Conservation (phyloP, 108 stramenopile genomes). For the Stephanodiscus triporus region DNA sequence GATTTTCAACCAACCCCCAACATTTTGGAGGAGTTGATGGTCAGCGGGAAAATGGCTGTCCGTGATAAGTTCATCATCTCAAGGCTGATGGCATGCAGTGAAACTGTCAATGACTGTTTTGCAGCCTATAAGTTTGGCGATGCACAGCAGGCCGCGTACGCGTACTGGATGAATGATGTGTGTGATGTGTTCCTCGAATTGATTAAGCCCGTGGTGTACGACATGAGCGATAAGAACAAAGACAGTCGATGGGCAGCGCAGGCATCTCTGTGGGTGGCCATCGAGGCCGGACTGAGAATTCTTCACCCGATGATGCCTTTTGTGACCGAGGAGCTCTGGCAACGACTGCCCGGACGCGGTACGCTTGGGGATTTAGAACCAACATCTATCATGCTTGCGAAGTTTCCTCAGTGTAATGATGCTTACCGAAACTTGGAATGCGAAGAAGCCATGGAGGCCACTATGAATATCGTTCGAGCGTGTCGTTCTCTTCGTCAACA, state of each 20-base stretch:
- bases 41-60: conserved; percentile 78
- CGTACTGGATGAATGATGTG: conserved; percentile 95
- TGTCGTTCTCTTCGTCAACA: conserved; percentile 81
- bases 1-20: conserved; percentile 88
- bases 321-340: conserved; percentile 99
- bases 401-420: conserved; percentile 80
- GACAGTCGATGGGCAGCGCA: conserved; percentile 91
- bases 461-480: conserved; percentile 84
- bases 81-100: conserved; percentile 79
- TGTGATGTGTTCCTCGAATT: conserved; percentile 98
- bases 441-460: conserved; percentile 78
- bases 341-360: conserved; percentile 97
- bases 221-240: conserved; percentile 69
- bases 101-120: conserved; percentile 78
- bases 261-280: conserved; percentile 89
- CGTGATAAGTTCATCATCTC: conserved; percentile 95
- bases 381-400: conserved; percentile 94
- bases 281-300: conserved; percentile 92
- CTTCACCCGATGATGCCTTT: conserved; percentile 99
- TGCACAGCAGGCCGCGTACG: conserved; percentile 84
- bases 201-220: conserved; percentile 96
- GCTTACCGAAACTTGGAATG: conserved; percentile 58
- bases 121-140: conserved; percentile 88
- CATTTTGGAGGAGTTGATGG: conserved; percentile 80
- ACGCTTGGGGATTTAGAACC: conserved; percentile 83